These are phyloP conservation scores for Tetrahymena borealis DNA, from an alignment of 73 alveolate genomes.

Conservation along the genomic window DNA sequence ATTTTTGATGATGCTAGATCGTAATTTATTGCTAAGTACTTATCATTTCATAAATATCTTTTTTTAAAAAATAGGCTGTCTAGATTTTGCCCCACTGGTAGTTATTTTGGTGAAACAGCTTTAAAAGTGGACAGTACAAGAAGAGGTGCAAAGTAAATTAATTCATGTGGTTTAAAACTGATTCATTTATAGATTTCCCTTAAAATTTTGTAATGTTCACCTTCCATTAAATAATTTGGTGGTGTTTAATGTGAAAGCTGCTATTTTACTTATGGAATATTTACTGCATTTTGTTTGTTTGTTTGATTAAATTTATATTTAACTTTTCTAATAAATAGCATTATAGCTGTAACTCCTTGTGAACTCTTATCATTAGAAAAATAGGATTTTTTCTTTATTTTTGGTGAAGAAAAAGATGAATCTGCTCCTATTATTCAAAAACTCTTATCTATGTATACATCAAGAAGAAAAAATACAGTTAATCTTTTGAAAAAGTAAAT, in stretches of 20 bases:
- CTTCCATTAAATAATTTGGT: background rate
- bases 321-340: background rate
- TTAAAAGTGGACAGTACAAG: background rate
- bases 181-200: background rate
- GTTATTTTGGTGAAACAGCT: constrained; percentile 1
- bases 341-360: background rate
- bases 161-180: background rate
- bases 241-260: too few relatives aligned
- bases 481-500: background rate
- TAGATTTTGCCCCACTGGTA: background rate
- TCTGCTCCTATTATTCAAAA: background rate
- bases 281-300: too few relatives aligned
- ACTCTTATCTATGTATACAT: background rate
- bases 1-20: background rate
- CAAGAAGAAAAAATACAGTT: background rate
- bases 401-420: background rate
- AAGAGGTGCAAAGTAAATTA: constrained; percentile 3
- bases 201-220: background rate
- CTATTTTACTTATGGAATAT: too few relatives aligned
- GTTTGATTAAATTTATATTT: too few relatives aligned
- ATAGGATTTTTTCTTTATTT: background rate
- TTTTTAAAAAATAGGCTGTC: background rate
- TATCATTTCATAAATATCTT: background rate
- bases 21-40: background rate
- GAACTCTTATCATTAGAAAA: background rate